Evolutionary conservation across 495 filamentous ascomycete genomes (phyloP), one percentile per base, ranked within the genome.

Genomic region (Cercophora scortea): DNA sequence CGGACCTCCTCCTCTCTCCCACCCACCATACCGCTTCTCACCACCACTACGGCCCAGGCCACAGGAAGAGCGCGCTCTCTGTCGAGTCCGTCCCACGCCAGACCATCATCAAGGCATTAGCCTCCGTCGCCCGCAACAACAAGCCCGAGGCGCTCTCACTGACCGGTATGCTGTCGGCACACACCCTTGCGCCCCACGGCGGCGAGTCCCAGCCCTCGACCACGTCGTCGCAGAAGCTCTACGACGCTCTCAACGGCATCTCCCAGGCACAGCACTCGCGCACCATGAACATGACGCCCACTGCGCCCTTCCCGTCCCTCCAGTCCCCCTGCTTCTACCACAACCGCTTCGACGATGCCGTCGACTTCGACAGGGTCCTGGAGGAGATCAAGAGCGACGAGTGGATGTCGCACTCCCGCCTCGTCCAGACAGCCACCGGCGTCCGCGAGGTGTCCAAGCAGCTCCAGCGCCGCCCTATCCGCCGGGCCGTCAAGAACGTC

Each of bases 291-390:
- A 65, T 64, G 52, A 79, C 81, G 0, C 80, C 84, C 8, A 76
- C 79, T 32, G 82, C 84, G 2, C 79, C 85, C 32, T 79, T 88
- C 54, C 74, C 80, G 15, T 74, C 79, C 5, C 71, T 96, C 19
- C 85, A 92, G 62, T 94, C 89, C 38, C 93, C 93, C 0, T 97
- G 94, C 70, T 97, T 92, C 70, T 97, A 96, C 77, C 93, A 98
- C 69, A 86, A 91, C 69, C 80, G 90, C 40, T 97, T 98, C 63
- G 93, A 96, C 52, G 89, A 95, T 64, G 90, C 90, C 8, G 88
- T 98, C 55, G 90, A 98, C 67, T 86, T 96, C 42, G 88, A 94
- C 50, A 94, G 86, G 64, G 90, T 98, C 3, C 77, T 98, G 1
- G 93, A 97, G 66, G 93, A 98, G 71, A 94, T 97, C 44, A 76